phyloP scores from a whole-genome alignment of 2,329 filamentous ascomycete genomes.

The Coleophoma eucalyptorum region DNA sequence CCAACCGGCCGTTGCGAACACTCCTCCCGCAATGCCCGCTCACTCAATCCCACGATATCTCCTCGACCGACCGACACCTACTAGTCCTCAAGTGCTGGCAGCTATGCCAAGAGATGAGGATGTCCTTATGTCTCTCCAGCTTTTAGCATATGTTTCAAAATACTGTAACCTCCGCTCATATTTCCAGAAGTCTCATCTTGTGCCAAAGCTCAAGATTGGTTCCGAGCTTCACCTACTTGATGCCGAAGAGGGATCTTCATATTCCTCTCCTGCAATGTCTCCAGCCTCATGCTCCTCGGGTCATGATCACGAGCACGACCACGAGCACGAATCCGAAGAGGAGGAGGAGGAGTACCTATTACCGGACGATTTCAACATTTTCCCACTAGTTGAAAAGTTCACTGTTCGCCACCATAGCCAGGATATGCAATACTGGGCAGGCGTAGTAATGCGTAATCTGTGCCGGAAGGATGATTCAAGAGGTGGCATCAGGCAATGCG shows the following conservation, averaged over 20 bases:
- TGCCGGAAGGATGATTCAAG: conserved; percentile 96
- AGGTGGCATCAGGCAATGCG: conserved; percentile 93
- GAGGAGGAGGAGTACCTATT: conserved; percentile 84
- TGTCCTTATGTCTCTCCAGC: conserved; percentile 94
- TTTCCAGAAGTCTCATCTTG: conserved; percentile 91
- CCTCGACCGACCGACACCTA: conserved; percentile 65
- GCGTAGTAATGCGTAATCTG: conserved; percentile 97
- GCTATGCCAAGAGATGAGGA: conserved; percentile 97
- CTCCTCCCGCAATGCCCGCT: conserved; percentile 72
- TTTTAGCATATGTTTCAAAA: conserved; percentile 96
- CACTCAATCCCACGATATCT: conserved; percentile 76
- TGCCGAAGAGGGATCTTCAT: conserved; percentile 50
- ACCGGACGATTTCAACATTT: conserved; percentile 96
- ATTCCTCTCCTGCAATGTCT: conserved; percentile 22
- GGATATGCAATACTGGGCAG: conserved; percentile 99
- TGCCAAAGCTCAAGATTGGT: conserved; percentile 86
- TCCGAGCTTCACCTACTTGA: conserved; percentile 80
- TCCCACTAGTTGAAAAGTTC: conserved; percentile 96
- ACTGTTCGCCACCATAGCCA: conserved; percentile 92
- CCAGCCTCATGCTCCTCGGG: conserved; percentile 32
- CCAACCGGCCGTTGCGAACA: conserved; percentile 54
- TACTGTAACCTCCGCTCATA: conserved; percentile 96
- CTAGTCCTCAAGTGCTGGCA: conserved; percentile 70
- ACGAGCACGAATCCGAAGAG: conserved; percentile 37
- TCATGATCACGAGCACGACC: conserved; percentile 15